These are phyloP conservation scores for Tolypocladium capitatum DNA, from an alignment of 2,329 filamentous ascomycete genomes.

Conservation along the genomic window DNA sequence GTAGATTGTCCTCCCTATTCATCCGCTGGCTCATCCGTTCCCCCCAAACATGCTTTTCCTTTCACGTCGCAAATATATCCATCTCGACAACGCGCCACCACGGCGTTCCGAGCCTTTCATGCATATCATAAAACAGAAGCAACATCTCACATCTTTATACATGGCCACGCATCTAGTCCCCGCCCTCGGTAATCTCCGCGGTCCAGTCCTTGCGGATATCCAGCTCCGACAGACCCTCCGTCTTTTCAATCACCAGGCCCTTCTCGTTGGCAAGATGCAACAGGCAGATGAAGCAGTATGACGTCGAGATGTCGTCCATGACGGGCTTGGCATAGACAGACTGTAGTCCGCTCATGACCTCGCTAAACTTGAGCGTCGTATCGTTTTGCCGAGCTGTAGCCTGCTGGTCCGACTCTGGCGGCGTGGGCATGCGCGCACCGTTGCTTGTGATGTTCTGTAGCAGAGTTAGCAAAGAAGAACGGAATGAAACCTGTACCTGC, in stretches of 20 bases:
- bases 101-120: background rate
- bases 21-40: background rate
- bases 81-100: background rate
- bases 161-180: slow-evolving; percentile 10
- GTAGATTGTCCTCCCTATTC: background rate
- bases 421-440: slow-evolving; percentile 9
- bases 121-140: background rate
- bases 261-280: slow-evolving; percentile 89
- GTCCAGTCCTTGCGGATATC: slow-evolving; percentile 49
- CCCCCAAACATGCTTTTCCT: background rate
- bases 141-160: background rate
- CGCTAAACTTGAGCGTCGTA: slow-evolving; percentile 65
- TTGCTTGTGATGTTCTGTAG: background rate
- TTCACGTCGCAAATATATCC: too few relatives aligned
- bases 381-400: slow-evolving; percentile 25
- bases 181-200: slow-evolving; percentile 38
- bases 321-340: slow-evolving; percentile 71
- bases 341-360: slow-evolving; percentile 82
- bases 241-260: slow-evolving; percentile 62
- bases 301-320: slow-evolving; percentile 92
- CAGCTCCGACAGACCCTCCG: slow-evolving; percentile 43
- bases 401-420: slow-evolving; percentile 18
- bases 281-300: slow-evolving; percentile 82
- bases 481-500: background rate
- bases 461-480: background rate